Conservation (phyloP, 805 yeast species). For the Candida hungchunana region DNA sequence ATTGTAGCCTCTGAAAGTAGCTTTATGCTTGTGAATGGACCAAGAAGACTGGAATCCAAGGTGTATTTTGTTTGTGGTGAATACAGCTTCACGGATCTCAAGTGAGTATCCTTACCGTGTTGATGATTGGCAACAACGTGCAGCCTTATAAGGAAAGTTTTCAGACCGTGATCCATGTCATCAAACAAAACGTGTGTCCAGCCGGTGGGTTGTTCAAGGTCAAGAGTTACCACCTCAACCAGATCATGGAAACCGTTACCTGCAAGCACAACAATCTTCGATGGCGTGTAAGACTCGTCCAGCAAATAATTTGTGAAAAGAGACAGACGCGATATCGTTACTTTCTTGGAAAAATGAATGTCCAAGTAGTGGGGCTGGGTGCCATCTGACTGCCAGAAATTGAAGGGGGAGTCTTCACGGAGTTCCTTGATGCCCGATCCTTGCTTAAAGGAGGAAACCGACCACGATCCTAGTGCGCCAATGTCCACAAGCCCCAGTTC, state of each 20-base stretch:
- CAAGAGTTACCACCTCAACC: conserved; percentile 56
- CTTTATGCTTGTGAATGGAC: conserved; percentile 24
- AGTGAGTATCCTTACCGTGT: conserved; percentile 93
- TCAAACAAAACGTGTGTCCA: conserved; percentile 67
- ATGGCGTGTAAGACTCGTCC: conserved; percentile 94
- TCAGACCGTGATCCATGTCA: conserved; percentile 36
- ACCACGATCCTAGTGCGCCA: conserved; percentile 81
- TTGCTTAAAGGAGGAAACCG: conserved; percentile 67
- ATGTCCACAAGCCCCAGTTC: conserved; percentile 62
- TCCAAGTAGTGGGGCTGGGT: conserved; percentile 80
- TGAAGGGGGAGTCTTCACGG: conserved; percentile 64
- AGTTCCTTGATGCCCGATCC: conserved; percentile 71
- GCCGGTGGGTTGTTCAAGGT: conserved; percentile 64
- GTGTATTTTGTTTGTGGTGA: conserved; percentile 33
- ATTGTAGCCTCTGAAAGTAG: conserved; percentile 20
- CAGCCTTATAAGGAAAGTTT: conserved; percentile 62
- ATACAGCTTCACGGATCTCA: conserved; percentile 67
- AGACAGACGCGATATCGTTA: conserved; percentile 62
- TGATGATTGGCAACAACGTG: conserved; percentile 77
- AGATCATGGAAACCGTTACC: conserved; percentile 81
- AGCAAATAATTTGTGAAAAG: conserved; percentile 63
- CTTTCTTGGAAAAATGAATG: conserved; percentile 74
- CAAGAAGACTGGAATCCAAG: conserved; percentile 21
- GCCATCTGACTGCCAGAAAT: conserved; percentile 96
- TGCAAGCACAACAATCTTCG: conserved; percentile 55